Percentiles rank a stretch among this genome's conserved stretches.
phyloP scores from a whole-genome alignment of 139 green algal species.

The Volvox reticuliferus region DNA sequence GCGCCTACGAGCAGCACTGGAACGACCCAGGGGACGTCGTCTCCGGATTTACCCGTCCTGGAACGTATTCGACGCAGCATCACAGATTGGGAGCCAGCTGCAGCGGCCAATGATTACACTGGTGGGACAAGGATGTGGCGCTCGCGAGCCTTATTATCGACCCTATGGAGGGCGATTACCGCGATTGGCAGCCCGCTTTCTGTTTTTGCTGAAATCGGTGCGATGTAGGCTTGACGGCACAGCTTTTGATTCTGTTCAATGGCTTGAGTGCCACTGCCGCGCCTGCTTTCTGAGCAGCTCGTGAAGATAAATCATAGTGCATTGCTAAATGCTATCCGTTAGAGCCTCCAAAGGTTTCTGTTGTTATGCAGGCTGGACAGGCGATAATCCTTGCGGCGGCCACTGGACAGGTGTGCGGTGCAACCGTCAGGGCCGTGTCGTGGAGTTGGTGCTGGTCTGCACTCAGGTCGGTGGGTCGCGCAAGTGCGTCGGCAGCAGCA shows the following conservation, averaged over 20 bases:
- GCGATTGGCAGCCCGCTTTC: no score
- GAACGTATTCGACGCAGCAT: not conserved
- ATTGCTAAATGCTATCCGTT: no score
- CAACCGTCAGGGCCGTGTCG: not conserved
- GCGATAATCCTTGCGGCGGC: conserved; percentile 5
- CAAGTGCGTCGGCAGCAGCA: not conserved
- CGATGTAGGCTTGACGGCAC: no score
- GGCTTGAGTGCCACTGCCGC: no score
- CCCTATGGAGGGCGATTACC: no score
- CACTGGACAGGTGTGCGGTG: conserved; percentile 41
- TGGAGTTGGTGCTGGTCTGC: conserved; percentile 40
- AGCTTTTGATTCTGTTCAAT: no score
- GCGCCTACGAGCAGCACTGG: not conserved
- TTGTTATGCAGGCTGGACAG: conserved; percentile 24
- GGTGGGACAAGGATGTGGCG: not conserved
- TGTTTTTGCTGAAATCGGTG: no score
- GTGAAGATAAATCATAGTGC: no score
- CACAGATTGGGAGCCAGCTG: conserved; percentile 1
- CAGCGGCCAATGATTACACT: not conserved
- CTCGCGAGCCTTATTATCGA: no score
- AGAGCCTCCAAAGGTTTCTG: no score
- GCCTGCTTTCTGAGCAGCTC: no score
- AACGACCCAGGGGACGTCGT: conserved; percentile 20
- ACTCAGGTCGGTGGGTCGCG: conserved; percentile 2
- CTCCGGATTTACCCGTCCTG: not conserved